Percentiles rank a stretch among this genome's conserved stretches.
phyloP scores from a whole-genome alignment of 352 stramenopile genomes.

The Phytophthora multivora region DNA sequence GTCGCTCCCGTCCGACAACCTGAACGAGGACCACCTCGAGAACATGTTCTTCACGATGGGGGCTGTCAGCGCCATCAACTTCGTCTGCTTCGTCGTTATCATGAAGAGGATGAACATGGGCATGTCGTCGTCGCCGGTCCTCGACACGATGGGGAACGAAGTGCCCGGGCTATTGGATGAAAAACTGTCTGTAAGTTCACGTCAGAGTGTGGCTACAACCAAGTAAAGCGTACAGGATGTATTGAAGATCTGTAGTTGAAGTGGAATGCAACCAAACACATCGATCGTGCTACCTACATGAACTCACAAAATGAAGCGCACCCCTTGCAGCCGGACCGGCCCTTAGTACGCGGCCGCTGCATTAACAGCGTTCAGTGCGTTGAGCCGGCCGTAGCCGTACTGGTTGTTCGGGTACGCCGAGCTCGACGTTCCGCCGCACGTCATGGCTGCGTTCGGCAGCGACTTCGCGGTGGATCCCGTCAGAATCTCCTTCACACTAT shows the following conservation, averaged over 20 bases:
- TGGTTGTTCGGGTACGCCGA: constrained; percentile 61
- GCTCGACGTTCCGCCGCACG: constrained; percentile 41
- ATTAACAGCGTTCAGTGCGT: constrained; percentile 42
- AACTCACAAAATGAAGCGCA: constrained; percentile 21
- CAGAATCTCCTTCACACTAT: constrained; percentile 37
- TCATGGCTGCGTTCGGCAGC: constrained; percentile 14
- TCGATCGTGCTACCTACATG: constrained; percentile 16
- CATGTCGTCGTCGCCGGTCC: constrained; percentile 28
- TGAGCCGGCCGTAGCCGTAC: constrained; percentile 58
- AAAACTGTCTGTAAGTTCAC: constrained; percentile 16
- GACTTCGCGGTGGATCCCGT: constrained; percentile 11
- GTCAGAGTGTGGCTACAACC: constrained; percentile 11
- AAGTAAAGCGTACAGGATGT: constrained; percentile 13
- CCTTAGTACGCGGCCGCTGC: constrained; percentile 26
- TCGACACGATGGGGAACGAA: constrained; percentile 18
- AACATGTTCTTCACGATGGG: constrained; percentile 76
- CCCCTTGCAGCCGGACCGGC: background rate
- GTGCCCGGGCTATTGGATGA: constrained; percentile 9
- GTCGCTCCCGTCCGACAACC: constrained; percentile 55
- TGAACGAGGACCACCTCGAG: constrained; percentile 53
- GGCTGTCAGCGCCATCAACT: constrained; percentile 53
- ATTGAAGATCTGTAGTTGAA: constrained; percentile 24
- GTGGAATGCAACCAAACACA: constrained; percentile 25
- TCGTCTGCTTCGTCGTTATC: constrained; percentile 46
- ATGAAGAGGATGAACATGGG: constrained; percentile 70